phyloP scores from a whole-genome alignment of 345 rosid species.

The Syzygium grande region DNA sequence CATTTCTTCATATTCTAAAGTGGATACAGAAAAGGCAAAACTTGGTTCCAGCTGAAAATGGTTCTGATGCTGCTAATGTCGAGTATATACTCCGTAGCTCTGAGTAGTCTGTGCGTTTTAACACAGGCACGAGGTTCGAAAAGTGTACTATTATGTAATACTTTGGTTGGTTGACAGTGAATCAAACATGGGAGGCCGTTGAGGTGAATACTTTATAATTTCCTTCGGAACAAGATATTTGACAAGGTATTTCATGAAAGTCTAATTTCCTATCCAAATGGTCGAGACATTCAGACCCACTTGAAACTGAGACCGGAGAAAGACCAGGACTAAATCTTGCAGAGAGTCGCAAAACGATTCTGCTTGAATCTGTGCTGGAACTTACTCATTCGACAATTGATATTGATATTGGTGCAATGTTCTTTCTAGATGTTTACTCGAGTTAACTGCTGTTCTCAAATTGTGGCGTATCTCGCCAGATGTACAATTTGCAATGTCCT shows the following conservation, averaged over 20 bases:
- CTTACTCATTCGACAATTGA: not conserved
- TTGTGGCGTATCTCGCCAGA: not conserved
- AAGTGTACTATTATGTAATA: not conserved
- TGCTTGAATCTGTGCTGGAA: not conserved
- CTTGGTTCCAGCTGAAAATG: not conserved
- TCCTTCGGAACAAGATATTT: not conserved
- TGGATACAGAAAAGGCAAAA: not conserved
- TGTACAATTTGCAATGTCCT: not conserved
- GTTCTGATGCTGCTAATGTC: not conserved
- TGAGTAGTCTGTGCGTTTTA: not conserved
- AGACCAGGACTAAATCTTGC: not conserved
- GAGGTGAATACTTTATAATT: not conserved
- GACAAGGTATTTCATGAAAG: not conserved
- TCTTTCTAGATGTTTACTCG: not conserved
- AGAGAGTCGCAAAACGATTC: not conserved
- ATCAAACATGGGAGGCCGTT: not conserved
- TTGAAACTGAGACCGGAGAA: not conserved
- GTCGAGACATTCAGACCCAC: not conserved
- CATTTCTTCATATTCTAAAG: constrained; percentile 40
- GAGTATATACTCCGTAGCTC: not conserved
- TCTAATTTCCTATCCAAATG: not conserved
- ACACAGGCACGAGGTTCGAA: not conserved
- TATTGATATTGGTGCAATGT: not conserved
- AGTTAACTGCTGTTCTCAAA: not conserved
- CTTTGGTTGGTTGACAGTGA: not conserved